phyloP scores from a whole-genome alignment of 2,329 filamentous ascomycete species.

The Plectosphaerella plurivora region DNA sequence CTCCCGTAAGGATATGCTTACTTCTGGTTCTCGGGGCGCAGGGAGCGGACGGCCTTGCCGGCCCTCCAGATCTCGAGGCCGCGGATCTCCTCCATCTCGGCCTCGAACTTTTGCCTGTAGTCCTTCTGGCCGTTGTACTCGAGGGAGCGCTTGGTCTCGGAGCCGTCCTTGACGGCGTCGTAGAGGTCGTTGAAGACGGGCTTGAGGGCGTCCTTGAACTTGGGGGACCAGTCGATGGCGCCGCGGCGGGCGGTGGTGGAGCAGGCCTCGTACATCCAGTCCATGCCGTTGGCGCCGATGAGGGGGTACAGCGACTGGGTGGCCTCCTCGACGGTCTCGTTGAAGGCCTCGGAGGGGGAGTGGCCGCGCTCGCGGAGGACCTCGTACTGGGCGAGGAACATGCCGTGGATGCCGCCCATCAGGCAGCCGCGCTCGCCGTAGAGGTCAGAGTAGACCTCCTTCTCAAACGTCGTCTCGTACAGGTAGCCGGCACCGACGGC shows the following conservation, averaged over 20 bases:
- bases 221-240: slow-evolving; percentile 96
- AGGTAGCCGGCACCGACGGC: slow-evolving; percentile 97
- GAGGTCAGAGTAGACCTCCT: slow-evolving; percentile 99
- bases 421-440: slow-evolving; percentile 99
- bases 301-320: slow-evolving; percentile 97
- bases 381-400: slow-evolving; percentile 99
- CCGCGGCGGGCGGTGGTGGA: slow-evolving; percentile 97
- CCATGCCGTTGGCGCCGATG: slow-evolving; percentile 97
- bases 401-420: slow-evolving; percentile 99
- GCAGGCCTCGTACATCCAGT: slow-evolving; percentile 99
- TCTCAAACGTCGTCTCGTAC: slow-evolving; percentile 99
- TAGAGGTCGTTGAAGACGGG: slow-evolving; percentile 98
- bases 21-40: slow-evolving; percentile 84
- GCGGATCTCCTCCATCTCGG: slow-evolving; percentile 98
- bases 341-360: slow-evolving; percentile 97
- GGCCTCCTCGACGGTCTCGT: slow-evolving; percentile 99
- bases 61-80: slow-evolving; percentile 98
- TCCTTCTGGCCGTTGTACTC: slow-evolving; percentile 95
- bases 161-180: slow-evolving; percentile 84
- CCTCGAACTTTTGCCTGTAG: slow-evolving; percentile 96
- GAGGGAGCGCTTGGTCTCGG: slow-evolving; percentile 92
- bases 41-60: slow-evolving; percentile 89
- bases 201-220: slow-evolving; percentile 98
- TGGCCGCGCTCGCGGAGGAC: slow-evolving; percentile 98
- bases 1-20: slow-evolving; percentile 33